phyloP scores from a whole-genome alignment of 2,329 filamentous ascomycete species.

The Sporothrix pseudoabietina region DNA sequence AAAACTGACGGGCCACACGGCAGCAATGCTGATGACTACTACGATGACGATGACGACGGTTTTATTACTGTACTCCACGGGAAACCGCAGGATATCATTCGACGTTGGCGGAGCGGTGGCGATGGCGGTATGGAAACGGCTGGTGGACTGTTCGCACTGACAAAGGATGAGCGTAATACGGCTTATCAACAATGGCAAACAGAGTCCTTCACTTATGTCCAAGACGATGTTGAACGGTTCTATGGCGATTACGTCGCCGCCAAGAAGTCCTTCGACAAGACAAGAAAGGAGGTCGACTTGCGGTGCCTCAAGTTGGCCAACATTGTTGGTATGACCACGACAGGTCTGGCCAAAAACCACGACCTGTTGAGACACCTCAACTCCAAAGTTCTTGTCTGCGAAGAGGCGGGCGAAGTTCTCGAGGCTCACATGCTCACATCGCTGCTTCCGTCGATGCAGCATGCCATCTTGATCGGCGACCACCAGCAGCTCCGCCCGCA shows the following conservation, averaged over 20 bases:
- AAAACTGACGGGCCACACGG: not conserved
- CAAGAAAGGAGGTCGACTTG: constrained; percentile 42
- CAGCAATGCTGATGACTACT: not conserved
- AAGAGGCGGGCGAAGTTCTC: constrained; percentile 70
- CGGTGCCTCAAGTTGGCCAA: constrained; percentile 46
- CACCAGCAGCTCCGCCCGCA: constrained; percentile 63
- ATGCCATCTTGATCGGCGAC: constrained; percentile 65
- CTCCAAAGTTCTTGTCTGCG: constrained; percentile 63
- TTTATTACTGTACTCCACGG: not conserved
- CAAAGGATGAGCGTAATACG: not conserved
- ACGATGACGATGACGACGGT: not conserved
- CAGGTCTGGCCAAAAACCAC: constrained; percentile 57
- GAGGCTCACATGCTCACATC: constrained; percentile 64
- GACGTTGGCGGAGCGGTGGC: not conserved
- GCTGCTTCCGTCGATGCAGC: constrained; percentile 61
- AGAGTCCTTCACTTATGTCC: not conserved
- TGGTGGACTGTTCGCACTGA: not conserved
- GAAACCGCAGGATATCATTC: not conserved
- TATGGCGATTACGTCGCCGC: not conserved
- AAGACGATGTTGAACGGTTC: not conserved
- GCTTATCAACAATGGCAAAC: constrained; percentile 25
- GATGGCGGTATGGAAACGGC: not conserved
- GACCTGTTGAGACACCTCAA: constrained; percentile 52
- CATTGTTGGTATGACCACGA: constrained; percentile 63
- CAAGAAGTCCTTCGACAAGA: constrained; percentile 28